Percentiles rank a stretch among this genome's conserved stretches.
Conservation (phyloP, 2,329 filamentous ascomycete genomes). For the Xenoacremonium recifei region DNA sequence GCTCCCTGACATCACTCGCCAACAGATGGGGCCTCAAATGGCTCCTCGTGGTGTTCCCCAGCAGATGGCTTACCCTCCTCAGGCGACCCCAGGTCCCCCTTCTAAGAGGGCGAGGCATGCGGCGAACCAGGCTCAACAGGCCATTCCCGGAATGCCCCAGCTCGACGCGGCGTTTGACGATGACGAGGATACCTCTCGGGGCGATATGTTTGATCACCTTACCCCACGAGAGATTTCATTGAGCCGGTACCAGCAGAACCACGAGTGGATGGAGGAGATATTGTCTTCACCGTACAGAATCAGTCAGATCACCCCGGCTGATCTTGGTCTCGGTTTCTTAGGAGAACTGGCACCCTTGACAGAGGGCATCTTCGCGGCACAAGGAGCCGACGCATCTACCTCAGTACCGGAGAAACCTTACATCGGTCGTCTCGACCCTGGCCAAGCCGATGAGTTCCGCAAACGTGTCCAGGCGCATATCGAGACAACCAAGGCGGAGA, state of each 20-base stretch:
- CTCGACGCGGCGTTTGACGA: conserved; percentile 65
- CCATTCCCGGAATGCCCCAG: conserved; percentile 38
- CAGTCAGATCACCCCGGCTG: conserved; percentile 79
- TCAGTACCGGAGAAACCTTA: conserved; percentile 57
- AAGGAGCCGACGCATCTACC: conserved; percentile 47
- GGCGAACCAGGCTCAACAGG: conserved; percentile 39
- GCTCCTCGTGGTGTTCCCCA: conserved; percentile 52
- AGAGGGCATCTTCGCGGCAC: conserved; percentile 76
- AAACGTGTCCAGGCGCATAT: conserved; percentile 73
- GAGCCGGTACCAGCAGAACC: conserved; percentile 86
- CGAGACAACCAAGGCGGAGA: conserved; percentile 72
- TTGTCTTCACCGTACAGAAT: conserved; percentile 87
- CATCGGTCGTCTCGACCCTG: conserved; percentile 63
- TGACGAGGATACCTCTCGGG: conserved; percentile 82
- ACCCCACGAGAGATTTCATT: conserved; percentile 88
- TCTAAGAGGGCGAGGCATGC: conserved; percentile 53
- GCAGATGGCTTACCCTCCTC: conserved; percentile 61
- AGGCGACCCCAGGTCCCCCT: conserved; percentile 49
- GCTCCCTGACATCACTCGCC: conserved; percentile 57
- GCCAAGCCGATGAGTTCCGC: conserved; percentile 81
- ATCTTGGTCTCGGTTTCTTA: conserved; percentile 80
- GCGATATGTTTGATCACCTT: conserved; percentile 86
- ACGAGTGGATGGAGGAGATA: conserved; percentile 99
- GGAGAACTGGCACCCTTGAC: conserved; percentile 82
- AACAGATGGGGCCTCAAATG: conserved; percentile 51